Evolutionary conservation across 2,329 filamentous ascomycete species (phyloP), one percentile per base, ranked within the genome.

Genomic region (Trichophyton mentagrophytes): DNA sequence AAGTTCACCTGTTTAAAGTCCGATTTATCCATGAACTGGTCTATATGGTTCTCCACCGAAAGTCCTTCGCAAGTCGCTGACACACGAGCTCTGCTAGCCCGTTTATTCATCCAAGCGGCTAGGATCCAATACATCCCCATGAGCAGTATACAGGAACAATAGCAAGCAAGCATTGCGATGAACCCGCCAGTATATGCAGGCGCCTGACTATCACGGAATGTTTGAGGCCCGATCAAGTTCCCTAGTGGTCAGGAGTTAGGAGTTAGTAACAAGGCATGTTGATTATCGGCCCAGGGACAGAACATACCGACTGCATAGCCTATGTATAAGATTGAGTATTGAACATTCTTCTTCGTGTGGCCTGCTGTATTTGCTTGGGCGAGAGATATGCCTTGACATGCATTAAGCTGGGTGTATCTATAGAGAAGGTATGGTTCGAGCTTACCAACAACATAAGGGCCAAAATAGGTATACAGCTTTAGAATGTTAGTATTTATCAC

Each of bases 221-320:
- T 75, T 64, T 76, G 74, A 1, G 75, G 74, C 0, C 75, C 75
- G 57, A 77, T 75, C 1, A 77, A 64, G 61, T 76, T 76, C 3
- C 73, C 67, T 65, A 42, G 9, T 13, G 20, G 46, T 51, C 5
- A 13, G 8, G 4, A 3, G 13, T 51, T 27, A 51, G 46, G 4
- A 3, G 13, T 51, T 27, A 51, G 46, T 51, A 51, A 22, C n/a
- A 9, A 47, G 7, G 3, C 3, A 13, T 25, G 11, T 25, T 27
- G 7, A 25, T 30, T 15, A 15, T 11, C 17, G 20, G 11, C 5
- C 3, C 4, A 51, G 13, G 20, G 3, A 3, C 8, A 4, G 11
- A 5, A 49, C 64, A 27, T 63, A 64, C 73, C 73, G 1, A 74
- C 69, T 2, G 71, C 72, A 61, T 73, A 77, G 3, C 71, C 74